A percentile compares a stretch with the other conserved stretches of the same genome.
These are phyloP conservation scores for Populus hybrid DNA, from an alignment of 441 rosid genomes.

Conservation along the genomic window DNA sequence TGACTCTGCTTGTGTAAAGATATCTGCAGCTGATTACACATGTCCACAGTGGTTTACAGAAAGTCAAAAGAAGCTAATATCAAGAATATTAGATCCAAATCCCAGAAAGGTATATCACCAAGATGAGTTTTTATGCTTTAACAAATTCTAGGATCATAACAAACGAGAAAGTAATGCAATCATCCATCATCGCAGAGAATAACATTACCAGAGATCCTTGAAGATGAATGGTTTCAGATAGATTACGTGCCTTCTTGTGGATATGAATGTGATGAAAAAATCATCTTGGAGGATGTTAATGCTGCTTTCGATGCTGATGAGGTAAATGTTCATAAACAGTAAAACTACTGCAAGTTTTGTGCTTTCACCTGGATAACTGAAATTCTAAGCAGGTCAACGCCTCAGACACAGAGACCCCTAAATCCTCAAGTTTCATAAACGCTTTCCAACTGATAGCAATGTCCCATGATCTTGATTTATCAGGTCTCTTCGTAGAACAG, in stretches of 20 bases:
- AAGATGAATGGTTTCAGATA: slow-evolving; percentile 72
- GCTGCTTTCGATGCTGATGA: slow-evolving; percentile 57
- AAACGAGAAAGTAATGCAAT: slow-evolving; percentile 8
- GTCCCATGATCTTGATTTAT: slow-evolving; percentile 89
- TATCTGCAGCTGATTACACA: slow-evolving; percentile 62
- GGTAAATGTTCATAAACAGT: slow-evolving; percentile 35
- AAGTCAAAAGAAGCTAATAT: slow-evolving; percentile 61
- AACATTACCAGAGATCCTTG: slow-evolving; percentile 56
- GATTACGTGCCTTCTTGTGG: slow-evolving; percentile 55
- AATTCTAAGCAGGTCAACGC: slow-evolving; percentile 49
- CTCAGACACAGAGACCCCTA: slow-evolving; percentile 37
- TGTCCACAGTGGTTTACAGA: slow-evolving; percentile 64
- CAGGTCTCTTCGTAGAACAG: slow-evolving; percentile 82
- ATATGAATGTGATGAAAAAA: slow-evolving; percentile 34
- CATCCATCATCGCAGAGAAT: slow-evolving; percentile 50
- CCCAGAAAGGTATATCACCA: slow-evolving; percentile 49
- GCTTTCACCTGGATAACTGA: slow-evolving; percentile 9
- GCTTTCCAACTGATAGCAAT: slow-evolving; percentile 93
- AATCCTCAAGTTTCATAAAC: slow-evolving; percentile 71
- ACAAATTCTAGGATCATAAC: slow-evolving; percentile 1
- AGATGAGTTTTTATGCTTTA: not conserved
- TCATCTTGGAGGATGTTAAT: slow-evolving; percentile 48
- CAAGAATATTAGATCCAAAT: slow-evolving; percentile 70
- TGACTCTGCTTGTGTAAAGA: slow-evolving; percentile 29
- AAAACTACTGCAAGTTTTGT: not conserved